Base-by-base conservation (phyloP, 352 stramenopile species). In the Thraustotheca clavata region DNA sequence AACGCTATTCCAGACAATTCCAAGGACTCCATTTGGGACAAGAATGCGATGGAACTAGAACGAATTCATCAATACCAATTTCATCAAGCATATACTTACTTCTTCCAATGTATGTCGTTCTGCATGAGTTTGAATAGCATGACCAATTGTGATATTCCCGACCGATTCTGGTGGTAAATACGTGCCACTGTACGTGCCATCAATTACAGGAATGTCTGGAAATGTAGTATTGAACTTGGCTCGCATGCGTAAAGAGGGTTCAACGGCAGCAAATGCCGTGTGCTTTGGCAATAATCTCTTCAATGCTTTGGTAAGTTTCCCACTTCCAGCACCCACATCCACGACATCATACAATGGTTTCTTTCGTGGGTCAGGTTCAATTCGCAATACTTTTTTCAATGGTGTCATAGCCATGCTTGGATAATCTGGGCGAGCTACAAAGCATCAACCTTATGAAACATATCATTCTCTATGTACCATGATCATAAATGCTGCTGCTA, bases 1-100 rank as follows among this genome's bases (percentile, higher is more conserved):
- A 5, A 18, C 57, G 8, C 9, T 65, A 24, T 65, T 65, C 14
- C 43, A 41, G 33, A 65, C 26, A 46, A 65, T 54, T 40, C 57
- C 40, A 2, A 65, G 36, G 16, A 40, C 40, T 18, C 57, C 57
- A 33, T 65, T 65, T 26, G 57, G 57, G 7, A 65, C 57, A 27
- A 65, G 46, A 24, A 65, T 39, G n/a, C 57, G 57, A 41, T 65
- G 57, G 33, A 65, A 52, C 57, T 65, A 65, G 12, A 50, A n/a
- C n/a, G 33, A 18, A 49, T 4, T 11, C 14, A 20, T 50, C n/a
- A 60, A n/a, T 33, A 11, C 20, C 9, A 59, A 48, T 18, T 22
- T 3, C n/a, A 41, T 47, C 20, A 54, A 20, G 46, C 8, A 29
- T 26, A 5, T 20, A 35, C 24, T 29, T 65, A 65, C 57, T 35